These are phyloP conservation scores for Cylindrodendrum hubeiense DNA, from an alignment of 2,329 filamentous ascomycete genomes.

Conservation along the genomic window DNA sequence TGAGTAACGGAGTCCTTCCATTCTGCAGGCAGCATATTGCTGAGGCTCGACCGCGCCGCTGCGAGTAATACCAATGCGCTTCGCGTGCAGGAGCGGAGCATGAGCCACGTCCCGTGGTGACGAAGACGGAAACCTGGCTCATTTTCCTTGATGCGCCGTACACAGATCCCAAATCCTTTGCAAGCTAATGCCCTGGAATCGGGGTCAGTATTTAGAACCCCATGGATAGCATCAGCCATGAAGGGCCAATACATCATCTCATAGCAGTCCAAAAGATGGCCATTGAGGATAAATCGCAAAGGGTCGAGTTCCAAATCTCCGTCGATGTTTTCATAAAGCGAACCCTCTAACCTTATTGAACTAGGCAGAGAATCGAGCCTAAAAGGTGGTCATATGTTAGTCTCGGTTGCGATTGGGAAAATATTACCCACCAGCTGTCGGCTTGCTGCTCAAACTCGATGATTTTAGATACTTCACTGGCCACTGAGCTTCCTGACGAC, in stretches of 20 bases:
- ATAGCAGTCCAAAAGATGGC: conserved; percentile 13
- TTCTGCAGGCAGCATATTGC: neutral
- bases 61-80: conserved; percentile 9
- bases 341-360: neutral
- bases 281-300: conserved; percentile 10
- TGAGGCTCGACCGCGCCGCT: neutral
- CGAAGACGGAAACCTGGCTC: neutral
- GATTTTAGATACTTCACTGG: neutral
- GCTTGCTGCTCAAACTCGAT: conserved; percentile 13
- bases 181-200: neutral
- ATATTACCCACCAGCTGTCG: conserved; percentile 6
- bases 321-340: neutral
- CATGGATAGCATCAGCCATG: neutral
- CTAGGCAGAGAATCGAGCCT: neutral
- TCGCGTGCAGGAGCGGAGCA: conserved; percentile 8
- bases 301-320: neutral
- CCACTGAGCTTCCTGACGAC: neutral
- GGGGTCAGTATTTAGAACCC: neutral
- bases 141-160: neutral
- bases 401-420: neutral
- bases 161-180: neutral
- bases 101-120: conserved; percentile 14
- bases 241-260: conserved; percentile 20
- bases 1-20: neutral
- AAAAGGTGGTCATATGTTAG: neutral